Conservation (phyloP, 495 filamentous ascomycete species). For the Durotheca rogersii region DNA sequence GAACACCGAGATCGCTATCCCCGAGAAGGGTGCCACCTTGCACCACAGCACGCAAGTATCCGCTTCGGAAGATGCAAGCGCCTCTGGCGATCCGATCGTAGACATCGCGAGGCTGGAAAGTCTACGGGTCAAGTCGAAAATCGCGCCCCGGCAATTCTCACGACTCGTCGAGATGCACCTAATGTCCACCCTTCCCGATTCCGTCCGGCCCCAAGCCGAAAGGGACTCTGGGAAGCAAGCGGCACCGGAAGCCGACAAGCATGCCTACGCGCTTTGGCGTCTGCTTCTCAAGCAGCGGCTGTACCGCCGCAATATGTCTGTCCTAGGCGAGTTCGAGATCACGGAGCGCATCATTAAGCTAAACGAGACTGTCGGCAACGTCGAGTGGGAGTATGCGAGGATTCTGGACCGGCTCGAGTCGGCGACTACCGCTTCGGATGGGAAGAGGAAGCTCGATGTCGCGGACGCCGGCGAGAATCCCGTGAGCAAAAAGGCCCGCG, state of each 20-base stretch:
- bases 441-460: conserved; percentile 31
- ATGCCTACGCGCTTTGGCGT: conserved; percentile 75
- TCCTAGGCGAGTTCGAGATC: conserved; percentile 74
- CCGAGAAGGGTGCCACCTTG: conserved; percentile 48
- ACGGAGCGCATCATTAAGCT: conserved; percentile 77
- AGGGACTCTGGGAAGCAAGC: conserved; percentile 23
- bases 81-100: conserved; percentile 50
- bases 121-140: conserved; percentile 68
- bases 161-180: conserved; percentile 88
- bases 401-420: conserved; percentile 52
- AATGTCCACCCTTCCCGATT: conserved; percentile 67
- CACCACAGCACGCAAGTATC: conserved; percentile 51
- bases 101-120: conserved; percentile 56
- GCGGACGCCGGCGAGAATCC: conserved; percentile 6
- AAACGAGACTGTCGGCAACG: conserved; percentile 69
- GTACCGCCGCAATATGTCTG: conserved; percentile 73
- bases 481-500: conserved; percentile 40
- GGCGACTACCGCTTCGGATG: conserved; percentile 12
- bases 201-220: conserved; percentile 53
- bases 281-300: conserved; percentile 79
- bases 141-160: conserved; percentile 82
- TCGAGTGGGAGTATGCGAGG: conserved; percentile 80
- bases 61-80: conserved; percentile 2
- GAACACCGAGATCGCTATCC: conserved; percentile 44
- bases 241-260: conserved; percentile 39